Base-by-base conservation (phyloP, 768 basidiomycete species). In the Zangia roseola region DNA sequence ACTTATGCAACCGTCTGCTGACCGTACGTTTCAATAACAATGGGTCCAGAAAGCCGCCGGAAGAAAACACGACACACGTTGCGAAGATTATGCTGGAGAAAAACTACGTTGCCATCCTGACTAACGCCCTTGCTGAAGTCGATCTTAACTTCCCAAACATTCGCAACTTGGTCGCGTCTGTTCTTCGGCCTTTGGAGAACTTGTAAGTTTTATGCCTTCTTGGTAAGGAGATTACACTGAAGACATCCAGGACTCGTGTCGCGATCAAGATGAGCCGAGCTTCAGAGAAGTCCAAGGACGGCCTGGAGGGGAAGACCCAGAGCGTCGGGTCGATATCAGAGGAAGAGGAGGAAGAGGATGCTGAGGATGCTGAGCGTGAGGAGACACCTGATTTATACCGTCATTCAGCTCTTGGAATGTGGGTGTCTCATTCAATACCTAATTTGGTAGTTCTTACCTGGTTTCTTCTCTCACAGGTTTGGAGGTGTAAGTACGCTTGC, bases 81-180 rank as follows among this genome's bases (percentile, higher is more conserved):
- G 93, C 95, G 19, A 97, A 97, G 72, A 80, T 94, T 54, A 99
- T 99, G 97, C 71, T 99, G 43, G 97, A 99, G 76, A 97, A 97
- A 74, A 91, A 91, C 62, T 94, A 91, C 55, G 97, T 97, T 14
- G 79, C 88, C 5, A 84, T 86, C 1, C 73, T 99, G 30, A 97
- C 97, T 0, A 86, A 76, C 36, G 87, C 93, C 10, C 76, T 97
- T 16, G 84, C 89, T 5, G 97, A 99, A 45, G 83, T 95, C 35
- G 97, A 99, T 62, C 80, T 98, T 33, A 97, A 97, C 63, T 97
- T 92, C 69, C 97, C 97, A 2, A 85, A 93, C 58, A 82, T 97
- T 53, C 84, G 89, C 42, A 80, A 80, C 33, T 74, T 97, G 25
- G 86, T 97, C n/a, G 84, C 86, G 14, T 84, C 90, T 0, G 83